These are phyloP conservation scores for Stygiomarasmius scandens DNA, from an alignment of 1,284 basidiomycete species.

Conservation along the genomic window DNA sequence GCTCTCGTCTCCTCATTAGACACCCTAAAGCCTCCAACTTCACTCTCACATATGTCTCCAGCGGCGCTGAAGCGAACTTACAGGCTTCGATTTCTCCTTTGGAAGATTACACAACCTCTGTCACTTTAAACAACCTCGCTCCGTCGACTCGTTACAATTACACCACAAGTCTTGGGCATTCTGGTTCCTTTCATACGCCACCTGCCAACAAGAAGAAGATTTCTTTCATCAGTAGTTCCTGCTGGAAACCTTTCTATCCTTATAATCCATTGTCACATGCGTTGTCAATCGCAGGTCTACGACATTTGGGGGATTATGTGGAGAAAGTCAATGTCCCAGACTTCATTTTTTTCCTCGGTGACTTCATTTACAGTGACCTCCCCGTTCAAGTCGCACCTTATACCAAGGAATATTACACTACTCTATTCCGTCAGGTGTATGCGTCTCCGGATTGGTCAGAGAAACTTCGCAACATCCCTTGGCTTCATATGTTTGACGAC, in stretches of 20 bases:
- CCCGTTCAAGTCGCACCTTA: background rate
- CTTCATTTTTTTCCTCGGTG: slow-evolving; percentile 10
- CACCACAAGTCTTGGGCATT: background rate
- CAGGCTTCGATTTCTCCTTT: background rate
- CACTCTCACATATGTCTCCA: background rate
- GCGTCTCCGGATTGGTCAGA: background rate
- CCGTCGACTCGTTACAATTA: slow-evolving; percentile 2
- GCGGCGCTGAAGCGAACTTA: background rate
- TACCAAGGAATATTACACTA: slow-evolving; percentile 4
- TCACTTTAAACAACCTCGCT: background rate
- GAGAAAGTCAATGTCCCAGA: background rate
- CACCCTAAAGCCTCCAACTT: slow-evolving; percentile 1
- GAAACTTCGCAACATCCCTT: background rate
- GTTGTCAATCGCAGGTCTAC: background rate
- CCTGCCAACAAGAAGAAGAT: background rate
- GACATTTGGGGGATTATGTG: background rate
- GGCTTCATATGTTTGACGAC: slow-evolving; percentile 7
- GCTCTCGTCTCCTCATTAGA: background rate
- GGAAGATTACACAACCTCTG: background rate
- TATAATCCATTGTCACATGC: slow-evolving; percentile 2
- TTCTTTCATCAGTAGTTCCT: slow-evolving; percentile 5
- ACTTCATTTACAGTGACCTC: slow-evolving; percentile 8
- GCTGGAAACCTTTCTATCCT: slow-evolving; percentile 5
- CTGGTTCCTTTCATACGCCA: background rate
- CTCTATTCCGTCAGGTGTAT: slow-evolving; percentile 1